These are phyloP conservation scores for Fraxinus paxiana DNA, from an alignment of 305 asterid genomes.

Conservation along the genomic window DNA sequence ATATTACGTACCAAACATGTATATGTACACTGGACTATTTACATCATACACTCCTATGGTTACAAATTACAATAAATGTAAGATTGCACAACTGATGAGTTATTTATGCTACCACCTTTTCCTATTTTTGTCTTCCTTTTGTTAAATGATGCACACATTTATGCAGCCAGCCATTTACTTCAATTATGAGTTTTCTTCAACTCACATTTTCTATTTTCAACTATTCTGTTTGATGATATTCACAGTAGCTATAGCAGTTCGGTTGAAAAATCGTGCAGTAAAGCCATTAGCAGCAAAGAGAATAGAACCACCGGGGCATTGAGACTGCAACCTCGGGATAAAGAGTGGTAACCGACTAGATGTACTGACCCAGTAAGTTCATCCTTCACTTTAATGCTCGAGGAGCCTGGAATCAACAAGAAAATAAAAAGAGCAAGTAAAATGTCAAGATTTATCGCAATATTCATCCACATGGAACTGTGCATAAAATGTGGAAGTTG, in stretches of 20 bases:
- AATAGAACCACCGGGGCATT: constrained; percentile 25
- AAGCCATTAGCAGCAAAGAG: constrained; percentile 39
- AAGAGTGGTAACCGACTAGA: constrained; percentile 87
- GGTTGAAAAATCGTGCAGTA: constrained; percentile 38
- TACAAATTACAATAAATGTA: constrained; percentile 39
- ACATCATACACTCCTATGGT: constrained; percentile 28
- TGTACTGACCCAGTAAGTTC: constrained; percentile 95
- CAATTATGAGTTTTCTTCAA: constrained; percentile 21
- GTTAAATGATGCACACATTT: constrained; percentile 34
- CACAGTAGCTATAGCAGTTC: constrained; percentile 28
- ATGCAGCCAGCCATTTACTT: constrained; percentile 21
- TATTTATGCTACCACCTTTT: constrained; percentile 21
- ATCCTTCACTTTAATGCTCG: constrained; percentile 88
- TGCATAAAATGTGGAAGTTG: neutral
- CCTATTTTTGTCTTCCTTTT: neutral
- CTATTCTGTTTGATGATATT: constrained; percentile 24
- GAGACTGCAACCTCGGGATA: constrained; percentile 41
- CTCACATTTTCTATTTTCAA: constrained; percentile 26
- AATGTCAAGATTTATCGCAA: neutral
- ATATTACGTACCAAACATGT: neutral
- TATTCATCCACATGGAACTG: neutral
- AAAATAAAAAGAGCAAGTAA: neutral
- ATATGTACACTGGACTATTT: constrained; percentile 37
- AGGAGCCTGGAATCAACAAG: constrained; percentile 61
- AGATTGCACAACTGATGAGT: constrained; percentile 18